Base-by-base conservation (phyloP, 2,329 filamentous ascomycete genomes). In the Macrophomina phaseolina region DNA sequence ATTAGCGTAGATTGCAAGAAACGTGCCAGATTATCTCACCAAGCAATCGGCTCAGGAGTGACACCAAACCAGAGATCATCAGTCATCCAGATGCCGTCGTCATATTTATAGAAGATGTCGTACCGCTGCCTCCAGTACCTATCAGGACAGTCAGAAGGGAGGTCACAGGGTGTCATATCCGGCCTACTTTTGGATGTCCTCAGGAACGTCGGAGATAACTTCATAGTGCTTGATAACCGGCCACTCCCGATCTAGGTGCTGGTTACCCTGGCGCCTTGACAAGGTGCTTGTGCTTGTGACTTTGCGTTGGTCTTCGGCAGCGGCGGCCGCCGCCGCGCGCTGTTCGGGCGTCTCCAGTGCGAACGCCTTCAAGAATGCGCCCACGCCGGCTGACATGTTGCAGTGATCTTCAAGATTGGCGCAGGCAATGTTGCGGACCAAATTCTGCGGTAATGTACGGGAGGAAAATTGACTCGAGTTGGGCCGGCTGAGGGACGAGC, bases 41-140 rank as follows among this genome's bases (percentile, higher is more conserved):
- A 89, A 68, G 95, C 95, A 34, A 99, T 88, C 4, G 92, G 91
- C 78, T 99, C 94, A 14, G 95, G 94, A 0, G 96, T 99, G 7
- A 98, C 94, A 65, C 94, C 95, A 77, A 95, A 99, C 95, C 95
- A 99, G 64, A 93, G 91, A 80, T 94, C 90, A 76, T 97, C 90
- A 0, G 96, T 99, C 84, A 99, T 88, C 83, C 89, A 90, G 71
- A 99, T 86, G 65, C 93, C 94, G 67, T 94, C 86, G 76, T 97
- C 90, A 76, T 97, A 99, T 72, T 86, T 86, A 16, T 90, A 90
- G 80, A 97, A 99, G 70, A 99, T 91, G 63, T 89, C 90, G 77
- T 95, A 90, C 68, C 95, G 88, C 75, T 98, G 94, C 16, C 90
- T 85, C 87, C 92, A 99, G 80, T 99, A 99, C 77, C 93, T 96